phyloP scores from a whole-genome alignment of 208 protist species.

The Crithidia acanthocephali region DNA sequence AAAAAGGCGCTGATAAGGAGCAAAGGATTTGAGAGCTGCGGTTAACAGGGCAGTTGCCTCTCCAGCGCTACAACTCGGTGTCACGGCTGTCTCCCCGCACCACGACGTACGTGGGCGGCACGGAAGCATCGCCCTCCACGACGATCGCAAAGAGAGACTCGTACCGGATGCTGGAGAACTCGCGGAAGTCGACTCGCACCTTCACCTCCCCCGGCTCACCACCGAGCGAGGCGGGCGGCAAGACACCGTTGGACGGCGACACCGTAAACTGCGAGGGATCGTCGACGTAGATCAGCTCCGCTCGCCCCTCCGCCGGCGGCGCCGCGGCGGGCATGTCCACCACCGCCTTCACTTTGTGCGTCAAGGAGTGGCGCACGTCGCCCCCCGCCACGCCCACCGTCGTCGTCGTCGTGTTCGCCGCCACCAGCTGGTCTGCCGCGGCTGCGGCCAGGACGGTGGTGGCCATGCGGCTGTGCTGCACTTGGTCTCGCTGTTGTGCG shows the following conservation, averaged over 20 bases:
- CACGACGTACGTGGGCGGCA: slow-evolving; percentile 41
- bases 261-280: slow-evolving; percentile 57
- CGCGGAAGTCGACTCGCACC: slow-evolving; percentile 56
- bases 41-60: too few species aligned
- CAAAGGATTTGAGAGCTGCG: too few species aligned
- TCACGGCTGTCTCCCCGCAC: slow-evolving; percentile 83
- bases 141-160: slow-evolving; percentile 65
- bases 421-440: background rate
- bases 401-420: slow-evolving; percentile 25
- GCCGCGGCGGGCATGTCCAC: slow-evolving; percentile 44
- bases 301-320: slow-evolving; percentile 30
- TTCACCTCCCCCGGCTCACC: slow-evolving; percentile 59
- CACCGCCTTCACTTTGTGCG: slow-evolving; percentile 51
- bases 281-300: slow-evolving; percentile 32
- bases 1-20: too few species aligned
- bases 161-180: slow-evolving; percentile 76
- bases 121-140: slow-evolving; percentile 45
- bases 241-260: slow-evolving; percentile 41
- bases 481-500: slow-evolving; percentile 19
- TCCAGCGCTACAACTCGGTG: slow-evolving; percentile 80
- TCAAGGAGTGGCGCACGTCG: slow-evolving; percentile 11
- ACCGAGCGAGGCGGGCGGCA: slow-evolving; percentile 74
- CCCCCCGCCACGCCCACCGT: slow-evolving; percentile 19
- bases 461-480: slow-evolving; percentile 9
- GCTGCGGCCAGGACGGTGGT: slow-evolving; percentile 1